These are phyloP conservation scores for Xylariaceae sp. DNA, from an alignment of 2,329 filamentous ascomycete species.

Conservation along the genomic window DNA sequence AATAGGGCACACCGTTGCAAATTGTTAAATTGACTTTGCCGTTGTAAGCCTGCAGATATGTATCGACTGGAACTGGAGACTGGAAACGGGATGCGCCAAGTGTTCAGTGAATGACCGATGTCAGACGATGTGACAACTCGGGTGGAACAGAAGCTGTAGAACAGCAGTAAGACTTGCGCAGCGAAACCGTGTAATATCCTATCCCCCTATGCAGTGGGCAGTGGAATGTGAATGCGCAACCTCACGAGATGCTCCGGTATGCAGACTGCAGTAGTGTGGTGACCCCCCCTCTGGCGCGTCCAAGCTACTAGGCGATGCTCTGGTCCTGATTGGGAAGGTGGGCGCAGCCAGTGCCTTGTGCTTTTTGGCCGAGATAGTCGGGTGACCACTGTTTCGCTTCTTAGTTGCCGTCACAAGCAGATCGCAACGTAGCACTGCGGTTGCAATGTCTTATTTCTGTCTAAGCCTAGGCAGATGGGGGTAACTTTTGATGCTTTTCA, in stretches of 20 bases:
- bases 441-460: slow-evolving; percentile 1
- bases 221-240: too few species aligned
- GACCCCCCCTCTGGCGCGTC: slow-evolving; percentile 16
- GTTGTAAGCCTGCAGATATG: too few species aligned
- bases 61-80: too few species aligned
- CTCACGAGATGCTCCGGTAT: too few species aligned
- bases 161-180: slow-evolving; percentile 4
- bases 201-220: not conserved
- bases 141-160: slow-evolving; percentile 9
- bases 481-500: too few species aligned
- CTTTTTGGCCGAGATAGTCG: slow-evolving; percentile 25
- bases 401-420: slow-evolving; percentile 17
- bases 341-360: slow-evolving; percentile 9
- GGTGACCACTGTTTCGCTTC: slow-evolving; percentile 20
- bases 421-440: slow-evolving; percentile 26
- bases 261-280: slow-evolving; percentile 2
- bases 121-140: slow-evolving; percentile 20
- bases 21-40: too few species aligned
- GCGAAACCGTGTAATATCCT: slow-evolving; percentile 2
- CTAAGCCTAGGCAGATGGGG: slow-evolving; percentile 9
- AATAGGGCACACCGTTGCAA: too few species aligned
- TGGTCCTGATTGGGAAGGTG: slow-evolving; percentile 33
- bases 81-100: slow-evolving; percentile 7
- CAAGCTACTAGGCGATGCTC: slow-evolving; percentile 21
- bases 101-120: slow-evolving; percentile 9